phyloP scores from a whole-genome alignment of 2,329 filamentous ascomycete genomes.

The Leptographium flavum region DNA sequence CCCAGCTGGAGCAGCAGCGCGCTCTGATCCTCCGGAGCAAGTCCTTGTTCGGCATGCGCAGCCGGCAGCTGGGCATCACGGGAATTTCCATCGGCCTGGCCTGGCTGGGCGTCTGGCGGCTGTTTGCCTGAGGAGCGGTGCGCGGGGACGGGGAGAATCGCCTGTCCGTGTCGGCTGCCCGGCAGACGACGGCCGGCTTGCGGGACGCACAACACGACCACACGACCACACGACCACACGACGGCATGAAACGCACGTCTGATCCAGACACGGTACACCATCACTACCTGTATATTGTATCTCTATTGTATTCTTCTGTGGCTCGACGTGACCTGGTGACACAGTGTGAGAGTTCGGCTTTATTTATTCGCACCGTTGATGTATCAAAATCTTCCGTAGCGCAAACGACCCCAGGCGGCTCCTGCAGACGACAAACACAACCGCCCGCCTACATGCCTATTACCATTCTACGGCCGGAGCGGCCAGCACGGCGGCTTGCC shows the following conservation, averaged over 20 bases:
- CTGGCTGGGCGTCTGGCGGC: conserved; percentile 56
- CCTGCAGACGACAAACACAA: too few species aligned
- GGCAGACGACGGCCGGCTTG: too few species aligned
- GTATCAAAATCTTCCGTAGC: too few species aligned
- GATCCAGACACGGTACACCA: too few species aligned
- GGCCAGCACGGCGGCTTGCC: conserved; percentile 14
- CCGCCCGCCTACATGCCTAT: conserved; percentile 25
- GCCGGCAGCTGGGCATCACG: conserved; percentile 51
- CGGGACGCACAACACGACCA: too few species aligned
- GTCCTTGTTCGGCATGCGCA: conserved; percentile 58
- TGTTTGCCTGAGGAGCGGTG: conserved; percentile 23
- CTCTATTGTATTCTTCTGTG: not conserved
- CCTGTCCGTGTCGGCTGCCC: too few species aligned
- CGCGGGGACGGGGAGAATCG: not conserved
- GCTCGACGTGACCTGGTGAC: not conserved
- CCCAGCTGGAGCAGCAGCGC: conserved; percentile 53
- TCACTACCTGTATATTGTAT: too few species aligned
- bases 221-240: too few species aligned
- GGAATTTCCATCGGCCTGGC: conserved; percentile 53
- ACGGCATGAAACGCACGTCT: too few species aligned
- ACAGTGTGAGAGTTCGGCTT: not conserved
- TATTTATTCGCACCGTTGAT: too few species aligned
- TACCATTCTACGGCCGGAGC: conserved; percentile 29
- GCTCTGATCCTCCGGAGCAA: conserved; percentile 53
- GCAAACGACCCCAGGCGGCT: too few species aligned